Percentiles rank a stretch among this genome's conserved stretches.
phyloP scores from a whole-genome alignment of 1,284 basidiomycete species.

The Sporisorium scitamineum region DNA sequence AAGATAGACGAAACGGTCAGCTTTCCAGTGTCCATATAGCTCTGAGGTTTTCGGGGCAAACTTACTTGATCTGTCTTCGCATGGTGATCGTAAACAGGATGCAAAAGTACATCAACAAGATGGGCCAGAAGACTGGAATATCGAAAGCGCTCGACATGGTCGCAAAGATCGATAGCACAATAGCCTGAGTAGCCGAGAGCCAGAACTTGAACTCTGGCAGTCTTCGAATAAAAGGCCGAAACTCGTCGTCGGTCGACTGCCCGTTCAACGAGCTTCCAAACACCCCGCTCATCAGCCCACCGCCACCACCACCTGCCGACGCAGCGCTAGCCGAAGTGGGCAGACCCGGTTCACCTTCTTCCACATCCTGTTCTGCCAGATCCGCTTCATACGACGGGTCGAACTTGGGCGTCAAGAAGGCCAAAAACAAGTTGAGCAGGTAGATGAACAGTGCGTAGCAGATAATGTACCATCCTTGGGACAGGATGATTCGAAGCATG shows the following conservation, averaged over 20 bases:
- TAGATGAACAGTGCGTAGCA: constrained; percentile 69
- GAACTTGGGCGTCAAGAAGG: constrained; percentile 91
- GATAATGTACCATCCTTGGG: constrained; percentile 92
- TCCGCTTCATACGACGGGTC: constrained; percentile 95
- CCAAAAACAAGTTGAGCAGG: constrained; percentile 76
- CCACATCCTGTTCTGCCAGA: constrained; percentile 91
- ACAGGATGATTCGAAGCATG: constrained; percentile 84
- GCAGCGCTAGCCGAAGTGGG: constrained; percentile 54
- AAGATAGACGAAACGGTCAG: constrained; percentile 4
- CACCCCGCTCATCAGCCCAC: constrained; percentile 66
- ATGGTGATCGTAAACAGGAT: constrained; percentile 71
- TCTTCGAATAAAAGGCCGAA: constrained; percentile 87
- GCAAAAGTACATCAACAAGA: constrained; percentile 83
- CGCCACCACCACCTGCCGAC: constrained; percentile 17
- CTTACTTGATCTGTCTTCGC: constrained; percentile 69
- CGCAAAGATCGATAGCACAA: constrained; percentile 78
- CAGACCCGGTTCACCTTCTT: constrained; percentile 81
- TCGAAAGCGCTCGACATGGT: constrained; percentile 75
- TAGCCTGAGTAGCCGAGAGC: constrained; percentile 91
- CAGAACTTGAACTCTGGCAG: constrained; percentile 93
- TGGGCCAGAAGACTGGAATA: constrained; percentile 98
- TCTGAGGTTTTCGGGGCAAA: constrained; percentile 6
- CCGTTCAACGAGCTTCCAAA: constrained; percentile 71
- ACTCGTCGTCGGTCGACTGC: constrained; percentile 61
- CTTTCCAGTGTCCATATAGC: not conserved